Conservation (phyloP, 1,139 yeast genomes). For the Meyerozyma sp. region DNA sequence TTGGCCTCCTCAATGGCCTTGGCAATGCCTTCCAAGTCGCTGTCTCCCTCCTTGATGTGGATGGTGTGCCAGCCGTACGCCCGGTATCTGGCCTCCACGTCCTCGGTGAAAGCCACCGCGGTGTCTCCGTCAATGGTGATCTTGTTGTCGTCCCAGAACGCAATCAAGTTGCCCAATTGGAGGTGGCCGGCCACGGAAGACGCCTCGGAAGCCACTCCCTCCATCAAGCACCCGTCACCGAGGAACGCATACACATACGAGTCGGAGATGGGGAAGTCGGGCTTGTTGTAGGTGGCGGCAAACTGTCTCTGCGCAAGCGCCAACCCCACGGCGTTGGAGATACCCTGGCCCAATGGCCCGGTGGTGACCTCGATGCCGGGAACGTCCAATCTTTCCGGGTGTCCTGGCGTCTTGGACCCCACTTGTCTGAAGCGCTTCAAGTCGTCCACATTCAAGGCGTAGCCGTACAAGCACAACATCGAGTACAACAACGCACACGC, state of each 20-base stretch:
- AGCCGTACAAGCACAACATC: slow-evolving; percentile 82
- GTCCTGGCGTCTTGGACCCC: slow-evolving; percentile 93
- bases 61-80: slow-evolving; percentile 94
- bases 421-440: slow-evolving; percentile 88
- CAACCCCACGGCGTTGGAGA: slow-evolving; percentile 92
- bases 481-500: slow-evolving; percentile 91
- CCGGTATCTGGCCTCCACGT: slow-evolving; percentile 79
- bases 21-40: slow-evolving; percentile 66
- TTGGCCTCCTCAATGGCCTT: slow-evolving; percentile 73
- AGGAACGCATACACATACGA: slow-evolving; percentile 74
- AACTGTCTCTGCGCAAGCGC: slow-evolving; percentile 93
- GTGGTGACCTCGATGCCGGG: slow-evolving; percentile 98
- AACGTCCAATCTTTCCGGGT: slow-evolving; percentile 74
- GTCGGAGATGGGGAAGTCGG: slow-evolving; percentile 66
- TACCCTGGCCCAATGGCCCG: slow-evolving; percentile 99
- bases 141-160: slow-evolving; percentile 95
- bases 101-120: slow-evolving; percentile 89
- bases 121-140: slow-evolving; percentile 97
- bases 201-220: slow-evolving; percentile 96
- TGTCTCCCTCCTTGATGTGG: slow-evolving; percentile 76
- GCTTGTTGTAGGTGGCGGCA: slow-evolving; percentile 93
- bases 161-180: slow-evolving; percentile 88
- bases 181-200: slow-evolving; percentile 95
- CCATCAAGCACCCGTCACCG: slow-evolving; percentile 99
- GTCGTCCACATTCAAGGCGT: slow-evolving; percentile 77